A percentile compares a stretch with the other conserved stretches of the same genome.
These are phyloP conservation scores for Trichosporon coremiiforme DNA, from an alignment of 1,284 basidiomycete genomes.

Conservation along the genomic window DNA sequence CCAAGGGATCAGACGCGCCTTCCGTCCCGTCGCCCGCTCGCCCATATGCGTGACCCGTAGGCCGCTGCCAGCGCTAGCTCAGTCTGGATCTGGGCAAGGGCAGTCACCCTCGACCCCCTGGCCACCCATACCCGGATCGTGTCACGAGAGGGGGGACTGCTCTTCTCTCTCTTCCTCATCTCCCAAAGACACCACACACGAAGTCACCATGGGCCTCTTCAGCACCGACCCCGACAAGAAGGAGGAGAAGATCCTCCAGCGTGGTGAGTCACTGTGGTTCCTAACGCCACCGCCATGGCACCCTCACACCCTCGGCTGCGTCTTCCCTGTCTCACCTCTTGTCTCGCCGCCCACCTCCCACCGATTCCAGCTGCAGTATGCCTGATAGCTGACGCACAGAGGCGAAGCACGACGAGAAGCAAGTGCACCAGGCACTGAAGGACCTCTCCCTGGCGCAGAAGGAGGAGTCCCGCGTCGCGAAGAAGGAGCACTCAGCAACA, in stretches of 20 bases:
- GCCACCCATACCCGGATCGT: background rate
- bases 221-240: constrained; percentile 45
- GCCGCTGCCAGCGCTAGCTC: too few relatives aligned
- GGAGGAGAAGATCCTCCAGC: constrained; percentile 48
- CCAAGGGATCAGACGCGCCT: too few relatives aligned
- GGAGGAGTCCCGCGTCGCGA: constrained; percentile 34
- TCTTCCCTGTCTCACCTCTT: too few relatives aligned
- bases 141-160: background rate
- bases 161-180: constrained; percentile 1
- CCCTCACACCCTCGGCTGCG: background rate
- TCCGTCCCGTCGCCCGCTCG: background rate
- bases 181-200: background rate
- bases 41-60: too few relatives aligned
- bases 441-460: constrained; percentile 43
- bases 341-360: background rate
- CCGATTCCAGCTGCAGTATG: background rate
- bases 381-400: constrained; percentile 13
- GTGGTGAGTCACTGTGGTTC: constrained; percentile 38
- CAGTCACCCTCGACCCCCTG: background rate
- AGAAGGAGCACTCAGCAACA: constrained; percentile 1
- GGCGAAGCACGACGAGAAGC: constrained; percentile 34
- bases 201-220: constrained; percentile 49
- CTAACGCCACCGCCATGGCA: background rate
- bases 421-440: constrained; percentile 43
- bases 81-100: too few relatives aligned